A percentile compares a stretch with the other conserved stretches of the same genome.
phyloP scores from a whole-genome alignment of 306 rosid species.

The Casuarina glauca region DNA sequence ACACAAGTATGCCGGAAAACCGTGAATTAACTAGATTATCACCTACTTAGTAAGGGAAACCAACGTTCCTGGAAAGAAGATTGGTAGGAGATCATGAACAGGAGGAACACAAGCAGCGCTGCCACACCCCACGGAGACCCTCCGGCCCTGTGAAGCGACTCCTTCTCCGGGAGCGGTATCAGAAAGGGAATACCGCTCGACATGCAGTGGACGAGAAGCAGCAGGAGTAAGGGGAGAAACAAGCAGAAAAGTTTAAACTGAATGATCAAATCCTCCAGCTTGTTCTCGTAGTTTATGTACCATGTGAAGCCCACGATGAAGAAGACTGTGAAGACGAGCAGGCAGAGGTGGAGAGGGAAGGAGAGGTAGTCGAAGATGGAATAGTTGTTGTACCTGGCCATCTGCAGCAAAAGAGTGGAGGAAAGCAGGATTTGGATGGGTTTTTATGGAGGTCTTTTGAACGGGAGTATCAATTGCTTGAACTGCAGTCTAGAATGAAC shows the following conservation, averaged over 20 bases:
- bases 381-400: conserved; percentile 50
- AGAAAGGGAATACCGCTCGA: conserved; percentile 40
- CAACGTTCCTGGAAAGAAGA: conserved; percentile 77
- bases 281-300: conserved; percentile 71
- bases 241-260: conserved; percentile 61
- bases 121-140: conserved; percentile 92
- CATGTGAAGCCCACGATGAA: conserved; percentile 59
- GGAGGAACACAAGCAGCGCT: conserved; percentile 57
- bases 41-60: conserved; percentile 63
- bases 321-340: conserved; percentile 52
- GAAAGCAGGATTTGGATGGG: not conserved
- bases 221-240: conserved; percentile 52
- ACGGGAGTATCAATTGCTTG: not conserved
- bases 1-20: not conserved
- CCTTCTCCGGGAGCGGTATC: conserved; percentile 53
- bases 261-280: conserved; percentile 44
- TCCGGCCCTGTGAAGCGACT: conserved; percentile 75
- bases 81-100: conserved; percentile 66
- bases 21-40: not conserved
- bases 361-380: conserved; percentile 52
- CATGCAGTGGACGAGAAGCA: conserved; percentile 57
- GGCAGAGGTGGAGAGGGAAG: conserved; percentile 58
- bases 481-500: conserved; percentile 18
- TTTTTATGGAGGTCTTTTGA: not conserved
- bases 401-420: not conserved